These are phyloP conservation scores for Akanthomyces dipterigenus DNA, from an alignment of 2,329 filamentous ascomycete genomes.

Conservation along the genomic window DNA sequence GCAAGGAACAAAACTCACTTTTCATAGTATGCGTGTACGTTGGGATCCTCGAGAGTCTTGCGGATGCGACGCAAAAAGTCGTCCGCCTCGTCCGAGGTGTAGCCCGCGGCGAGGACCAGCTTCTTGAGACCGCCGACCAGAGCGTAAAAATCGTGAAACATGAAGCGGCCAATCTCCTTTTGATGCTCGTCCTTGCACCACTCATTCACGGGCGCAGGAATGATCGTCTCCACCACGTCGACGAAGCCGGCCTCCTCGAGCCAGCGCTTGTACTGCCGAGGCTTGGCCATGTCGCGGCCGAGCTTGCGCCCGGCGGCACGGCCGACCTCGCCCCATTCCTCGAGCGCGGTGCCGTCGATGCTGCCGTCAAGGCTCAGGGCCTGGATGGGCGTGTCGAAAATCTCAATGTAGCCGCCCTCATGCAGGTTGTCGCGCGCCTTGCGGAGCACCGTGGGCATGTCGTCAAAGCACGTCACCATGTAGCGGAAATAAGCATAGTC, in stretches of 20 bases:
- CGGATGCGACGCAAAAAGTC: constrained; percentile 8
- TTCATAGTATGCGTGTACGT: constrained; percentile 7
- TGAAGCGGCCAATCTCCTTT: constrained; percentile 11
- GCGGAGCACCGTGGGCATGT: constrained; percentile 41
- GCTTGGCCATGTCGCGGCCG: constrained; percentile 21
- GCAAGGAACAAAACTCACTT: background rate
- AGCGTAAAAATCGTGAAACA: constrained; percentile 9
- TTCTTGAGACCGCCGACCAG: constrained; percentile 7
- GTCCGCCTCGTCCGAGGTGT: constrained; percentile 1
- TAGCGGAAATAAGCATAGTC: constrained; percentile 49
- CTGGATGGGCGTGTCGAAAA: constrained; percentile 25
- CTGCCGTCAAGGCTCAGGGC: constrained; percentile 15
- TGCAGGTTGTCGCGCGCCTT: constrained; percentile 36
- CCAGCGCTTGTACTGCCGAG: constrained; percentile 19
- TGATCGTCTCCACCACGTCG: constrained; percentile 20
- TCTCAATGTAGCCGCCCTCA: constrained; percentile 36
- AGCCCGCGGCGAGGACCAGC: constrained; percentile 10
- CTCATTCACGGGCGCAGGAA: constrained; percentile 24
- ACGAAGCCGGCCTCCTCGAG: constrained; percentile 28
- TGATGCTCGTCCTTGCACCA: constrained; percentile 21
- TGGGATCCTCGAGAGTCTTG: constrained; percentile 5
- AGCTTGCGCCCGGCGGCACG: constrained; percentile 14
- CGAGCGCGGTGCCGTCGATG: constrained; percentile 8
- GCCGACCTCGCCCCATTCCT: constrained; percentile 17
- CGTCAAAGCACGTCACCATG: constrained; percentile 43